Conservation (phyloP, 805 yeast species). For the Sugiyamaella floridensis region DNA sequence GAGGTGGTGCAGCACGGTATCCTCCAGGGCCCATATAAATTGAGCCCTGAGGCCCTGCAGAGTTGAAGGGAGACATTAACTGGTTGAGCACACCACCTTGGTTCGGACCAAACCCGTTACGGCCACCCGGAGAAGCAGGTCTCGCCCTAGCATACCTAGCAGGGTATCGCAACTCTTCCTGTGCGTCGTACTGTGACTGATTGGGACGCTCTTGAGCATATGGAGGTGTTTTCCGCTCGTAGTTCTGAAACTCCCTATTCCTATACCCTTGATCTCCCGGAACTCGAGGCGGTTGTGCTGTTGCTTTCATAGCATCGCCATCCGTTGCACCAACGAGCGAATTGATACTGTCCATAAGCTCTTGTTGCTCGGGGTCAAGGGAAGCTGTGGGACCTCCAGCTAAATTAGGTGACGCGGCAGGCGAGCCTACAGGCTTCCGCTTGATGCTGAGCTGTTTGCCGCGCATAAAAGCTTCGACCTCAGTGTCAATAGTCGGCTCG, state of each 20-base stretch:
- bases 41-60: not conserved
- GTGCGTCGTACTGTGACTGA: not conserved
- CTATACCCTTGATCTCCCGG: not conserved
- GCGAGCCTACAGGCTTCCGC: conserved; percentile 20
- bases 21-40: not conserved
- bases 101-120: not conserved
- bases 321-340: conserved; percentile 2
- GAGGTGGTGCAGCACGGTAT: not conserved
- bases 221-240: not conserved
- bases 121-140: not conserved
- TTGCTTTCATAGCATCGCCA: not conserved
- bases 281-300: not conserved
- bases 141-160: not conserved
- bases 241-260: not conserved
- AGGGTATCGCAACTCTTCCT: not conserved
- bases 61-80: not conserved
- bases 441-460: conserved; percentile 10
- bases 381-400: not conserved
- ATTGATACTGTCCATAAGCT: conserved; percentile 6
- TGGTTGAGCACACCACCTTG: not conserved
- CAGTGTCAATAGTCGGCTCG: not conserved
- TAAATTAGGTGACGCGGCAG: not conserved
- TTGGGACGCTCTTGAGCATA: not conserved
- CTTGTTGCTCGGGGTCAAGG: conserved; percentile 3
- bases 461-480: not conserved